A percentile compares a stretch with the other conserved stretches of the same genome.
Evolutionary conservation across 2,329 filamentous ascomycete species (phyloP).

Genomic region (Arthrobotrys conoides): DNA sequence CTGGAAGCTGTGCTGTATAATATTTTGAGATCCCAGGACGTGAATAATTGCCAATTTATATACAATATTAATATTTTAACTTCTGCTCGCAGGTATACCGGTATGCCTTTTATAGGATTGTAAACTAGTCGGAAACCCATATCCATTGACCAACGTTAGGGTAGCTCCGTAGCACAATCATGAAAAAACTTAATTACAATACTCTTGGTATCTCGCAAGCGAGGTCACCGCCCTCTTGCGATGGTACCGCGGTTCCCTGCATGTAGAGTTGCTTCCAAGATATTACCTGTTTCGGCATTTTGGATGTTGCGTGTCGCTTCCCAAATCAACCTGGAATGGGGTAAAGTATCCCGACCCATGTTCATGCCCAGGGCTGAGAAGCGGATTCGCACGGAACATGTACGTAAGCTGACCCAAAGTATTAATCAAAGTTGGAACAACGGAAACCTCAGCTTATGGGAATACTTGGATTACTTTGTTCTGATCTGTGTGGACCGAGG

Average conservation of each 20-base stretch:
- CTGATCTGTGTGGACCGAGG: background rate
- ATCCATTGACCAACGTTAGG: background rate
- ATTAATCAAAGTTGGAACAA: constrained; percentile 9
- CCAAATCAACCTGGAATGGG: background rate
- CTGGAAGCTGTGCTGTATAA: too few species aligned
- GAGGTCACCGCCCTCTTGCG: background rate
- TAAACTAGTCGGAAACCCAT: background rate
- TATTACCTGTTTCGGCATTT: constrained; percentile 14
- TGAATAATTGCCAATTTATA: background rate
- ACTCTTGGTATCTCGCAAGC: background rate
- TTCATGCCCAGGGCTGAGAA: constrained; percentile 2
- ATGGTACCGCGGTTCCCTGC: background rate
- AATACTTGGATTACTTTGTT: background rate
- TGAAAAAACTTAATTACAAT: background rate
- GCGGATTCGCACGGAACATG: constrained; percentile 6
- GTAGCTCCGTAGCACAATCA: background rate
- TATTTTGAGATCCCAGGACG: background rate
- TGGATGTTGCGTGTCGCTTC: constrained; percentile 1
- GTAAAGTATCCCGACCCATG: constrained; percentile 5
- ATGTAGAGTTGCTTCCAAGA: constrained; percentile 4
- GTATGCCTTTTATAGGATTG: constrained; percentile 7
- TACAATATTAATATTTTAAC: too few species aligned
- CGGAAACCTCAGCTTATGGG: background rate
- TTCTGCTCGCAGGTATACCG: background rate
- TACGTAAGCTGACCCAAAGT: constrained; percentile 2